These are phyloP conservation scores for Lentinula lateritia DNA, from an alignment of 768 basidiomycete genomes.

Conservation along the genomic window DNA sequence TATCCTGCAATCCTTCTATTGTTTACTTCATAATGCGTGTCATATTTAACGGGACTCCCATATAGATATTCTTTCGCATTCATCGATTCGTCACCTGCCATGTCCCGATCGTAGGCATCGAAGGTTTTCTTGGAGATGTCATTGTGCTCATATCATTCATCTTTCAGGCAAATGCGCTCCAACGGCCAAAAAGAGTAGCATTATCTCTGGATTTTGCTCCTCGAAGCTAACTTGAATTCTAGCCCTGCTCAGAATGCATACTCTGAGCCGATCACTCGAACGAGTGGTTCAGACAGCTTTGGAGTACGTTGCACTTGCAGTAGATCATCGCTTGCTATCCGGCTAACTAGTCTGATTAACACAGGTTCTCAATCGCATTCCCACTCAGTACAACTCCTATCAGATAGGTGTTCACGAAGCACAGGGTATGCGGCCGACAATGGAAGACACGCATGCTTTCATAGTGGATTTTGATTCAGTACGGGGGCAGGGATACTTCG, in stretches of 20 bases:
- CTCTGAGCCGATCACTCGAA: slow-evolving; percentile 45
- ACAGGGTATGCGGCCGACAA: slow-evolving; percentile 58
- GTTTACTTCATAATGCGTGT: background rate
- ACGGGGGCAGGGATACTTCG: slow-evolving; percentile 75
- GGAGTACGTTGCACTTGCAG: slow-evolving; percentile 31
- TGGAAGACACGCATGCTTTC: slow-evolving; percentile 79
- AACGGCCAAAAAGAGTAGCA: background rate
- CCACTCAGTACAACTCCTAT: slow-evolving; percentile 34
- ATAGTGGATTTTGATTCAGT: slow-evolving; percentile 70
- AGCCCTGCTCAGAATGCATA: slow-evolving; percentile 29
- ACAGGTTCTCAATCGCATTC: slow-evolving; percentile 47
- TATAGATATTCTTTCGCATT: background rate
- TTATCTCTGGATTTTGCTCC: background rate
- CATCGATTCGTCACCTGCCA: background rate
- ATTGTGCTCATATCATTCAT: background rate
- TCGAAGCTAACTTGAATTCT: background rate
- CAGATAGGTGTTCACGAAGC: slow-evolving; percentile 50
- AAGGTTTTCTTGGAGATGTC: background rate
- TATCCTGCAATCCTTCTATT: background rate
- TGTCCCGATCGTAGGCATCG: background rate
- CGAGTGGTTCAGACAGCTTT: slow-evolving; percentile 38
- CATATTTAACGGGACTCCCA: background rate
- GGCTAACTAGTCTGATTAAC: background rate
- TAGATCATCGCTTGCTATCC: background rate
- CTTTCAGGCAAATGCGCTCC: background rate